Percentiles rank a stretch among this genome's conserved stretches.
These are phyloP conservation scores for Sporothrix humicola DNA, from an alignment of 2,329 filamentous ascomycete genomes.

Conservation along the genomic window DNA sequence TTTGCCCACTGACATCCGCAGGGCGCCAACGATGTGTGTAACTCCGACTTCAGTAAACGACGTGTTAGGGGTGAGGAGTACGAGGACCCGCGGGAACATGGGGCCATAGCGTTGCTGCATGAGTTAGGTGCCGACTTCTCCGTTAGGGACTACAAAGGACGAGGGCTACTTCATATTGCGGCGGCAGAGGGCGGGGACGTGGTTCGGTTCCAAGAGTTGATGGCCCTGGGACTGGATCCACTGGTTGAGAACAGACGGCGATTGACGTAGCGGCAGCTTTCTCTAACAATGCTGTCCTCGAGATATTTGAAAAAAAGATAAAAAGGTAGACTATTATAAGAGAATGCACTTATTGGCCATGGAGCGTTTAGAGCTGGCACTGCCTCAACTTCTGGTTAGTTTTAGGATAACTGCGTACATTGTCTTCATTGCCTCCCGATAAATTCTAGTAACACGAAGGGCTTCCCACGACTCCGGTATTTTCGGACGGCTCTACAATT, in stretches of 20 bases:
- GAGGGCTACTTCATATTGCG: not conserved
- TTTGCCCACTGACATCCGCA: not conserved
- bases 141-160: not conserved
- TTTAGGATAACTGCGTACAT: too few relatives aligned
- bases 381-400: too few relatives aligned
- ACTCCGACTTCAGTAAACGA: not conserved
- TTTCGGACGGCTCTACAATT: too few relatives aligned
- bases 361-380: too few relatives aligned
- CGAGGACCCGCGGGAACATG: constrained; percentile 11
- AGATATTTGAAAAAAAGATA: not conserved
- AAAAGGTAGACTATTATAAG: not conserved
- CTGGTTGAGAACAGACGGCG: constrained; percentile 4
- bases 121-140: constrained; percentile 5
- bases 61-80: constrained; percentile 8
- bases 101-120: constrained; percentile 2
- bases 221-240: constrained; percentile 1
- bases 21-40: not conserved
- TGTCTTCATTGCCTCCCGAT: too few relatives aligned
- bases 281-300: constrained; percentile 10
- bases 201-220: constrained; percentile 17
- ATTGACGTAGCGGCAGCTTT: constrained; percentile 14
- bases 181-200: constrained; percentile 3
- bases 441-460: too few relatives aligned
- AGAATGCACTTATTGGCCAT: not conserved
- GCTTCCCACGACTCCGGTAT: too few relatives aligned